Percentiles rank a stretch among this genome's conserved stretches.
Conservation (phyloP, 139 green algal species). For the Chlorella sorokiniana region DNA sequence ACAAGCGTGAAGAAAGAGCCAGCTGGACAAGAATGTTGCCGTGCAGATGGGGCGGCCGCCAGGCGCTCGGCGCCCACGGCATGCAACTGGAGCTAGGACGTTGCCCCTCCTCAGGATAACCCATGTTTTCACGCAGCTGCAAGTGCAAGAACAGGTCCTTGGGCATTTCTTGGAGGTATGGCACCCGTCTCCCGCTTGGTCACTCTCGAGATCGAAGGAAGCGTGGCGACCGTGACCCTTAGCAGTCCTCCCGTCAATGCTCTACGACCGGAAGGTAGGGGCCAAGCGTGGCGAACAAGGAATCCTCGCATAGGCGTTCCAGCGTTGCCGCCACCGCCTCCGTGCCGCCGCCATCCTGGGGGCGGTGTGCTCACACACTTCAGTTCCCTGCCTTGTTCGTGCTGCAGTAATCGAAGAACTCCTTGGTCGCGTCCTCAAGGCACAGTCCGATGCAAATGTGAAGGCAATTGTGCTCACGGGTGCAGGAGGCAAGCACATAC, state of each 20-base stretch:
- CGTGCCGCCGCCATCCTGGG: too few species aligned
- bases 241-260: constrained; percentile 92
- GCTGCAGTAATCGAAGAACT: constrained; percentile 77
- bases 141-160: too few species aligned
- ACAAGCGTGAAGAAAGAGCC: too few species aligned
- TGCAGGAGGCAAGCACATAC: background rate
- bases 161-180: too few species aligned
- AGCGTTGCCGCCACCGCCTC: background rate
- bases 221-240: constrained; percentile 87
- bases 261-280: constrained; percentile 73
- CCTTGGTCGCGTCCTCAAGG: constrained; percentile 67
- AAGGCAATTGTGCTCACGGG: constrained; percentile 90
- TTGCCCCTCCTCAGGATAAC: too few species aligned
- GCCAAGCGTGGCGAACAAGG: too few species aligned
- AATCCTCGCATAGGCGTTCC: background rate
- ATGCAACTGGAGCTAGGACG: too few species aligned
- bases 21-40: too few species aligned
- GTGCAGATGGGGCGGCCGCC: too few species aligned
- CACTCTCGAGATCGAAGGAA: constrained; percentile 48
- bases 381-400: background rate
- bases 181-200: background rate
- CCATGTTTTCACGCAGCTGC: too few species aligned
- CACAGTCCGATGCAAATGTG: constrained; percentile 70
- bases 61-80: too few species aligned
- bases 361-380: background rate